phyloP scores from a whole-genome alignment of 306 rosid genomes.

The Fragaria ananassa region DNA sequence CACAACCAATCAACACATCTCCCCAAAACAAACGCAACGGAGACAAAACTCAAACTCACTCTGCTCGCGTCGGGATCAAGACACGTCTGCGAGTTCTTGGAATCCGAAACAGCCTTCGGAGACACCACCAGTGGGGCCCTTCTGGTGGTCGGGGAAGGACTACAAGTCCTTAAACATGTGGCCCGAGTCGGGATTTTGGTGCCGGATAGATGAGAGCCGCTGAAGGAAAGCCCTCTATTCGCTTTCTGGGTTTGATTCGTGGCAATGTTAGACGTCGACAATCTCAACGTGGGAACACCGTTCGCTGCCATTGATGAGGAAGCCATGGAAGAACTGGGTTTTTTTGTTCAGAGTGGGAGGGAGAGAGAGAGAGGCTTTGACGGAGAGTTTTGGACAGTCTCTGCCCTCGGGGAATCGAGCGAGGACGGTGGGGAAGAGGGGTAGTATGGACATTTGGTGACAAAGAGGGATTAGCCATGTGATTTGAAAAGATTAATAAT shows the following conservation, averaged over 20 bases:
- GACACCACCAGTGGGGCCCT: slow-evolving; percentile 46
- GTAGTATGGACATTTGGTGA: background rate
- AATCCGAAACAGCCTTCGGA: slow-evolving; percentile 89
- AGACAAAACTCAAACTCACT: slow-evolving; percentile 31
- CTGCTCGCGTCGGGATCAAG: slow-evolving; percentile 99
- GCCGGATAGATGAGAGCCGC: slow-evolving; percentile 23
- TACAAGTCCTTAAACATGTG: background rate
- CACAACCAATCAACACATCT: background rate
- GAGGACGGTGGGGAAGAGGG: background rate
- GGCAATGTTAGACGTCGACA: background rate
- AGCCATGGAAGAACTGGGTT: slow-evolving; percentile 9
- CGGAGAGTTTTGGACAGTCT: slow-evolving; percentile 6
- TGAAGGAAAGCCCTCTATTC: slow-evolving; percentile 19
- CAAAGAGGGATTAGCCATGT: background rate
- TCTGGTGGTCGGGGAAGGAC: background rate
- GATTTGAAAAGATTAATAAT: background rate
- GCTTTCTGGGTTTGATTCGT: background rate
- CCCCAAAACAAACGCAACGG: background rate
- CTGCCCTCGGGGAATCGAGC: background rate
- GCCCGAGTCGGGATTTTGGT: slow-evolving; percentile 14
- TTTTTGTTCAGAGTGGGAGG: background rate
- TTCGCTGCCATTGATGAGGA: slow-evolving; percentile 28
- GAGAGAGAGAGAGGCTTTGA: slow-evolving; percentile 17
- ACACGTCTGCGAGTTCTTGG: slow-evolving; percentile 86
- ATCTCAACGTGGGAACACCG: slow-evolving; percentile 15